Base-by-base conservation (phyloP, 495 filamentous ascomycete species). In the Aspergillus mulundensis region DNA sequence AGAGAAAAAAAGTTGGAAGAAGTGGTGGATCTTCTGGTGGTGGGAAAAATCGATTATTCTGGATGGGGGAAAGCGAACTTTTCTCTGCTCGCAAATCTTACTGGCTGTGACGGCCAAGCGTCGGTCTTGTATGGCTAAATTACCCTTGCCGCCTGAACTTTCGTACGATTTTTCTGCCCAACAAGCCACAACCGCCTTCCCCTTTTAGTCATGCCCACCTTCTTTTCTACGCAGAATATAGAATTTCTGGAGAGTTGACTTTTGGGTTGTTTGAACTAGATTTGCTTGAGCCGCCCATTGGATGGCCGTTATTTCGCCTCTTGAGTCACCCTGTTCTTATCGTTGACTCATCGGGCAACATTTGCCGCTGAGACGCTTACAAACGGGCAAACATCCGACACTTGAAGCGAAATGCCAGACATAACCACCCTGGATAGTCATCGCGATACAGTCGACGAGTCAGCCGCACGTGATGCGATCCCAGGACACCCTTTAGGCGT, bases 401-500 rank as follows among this genome's bases (percentile, higher is more conserved):
- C 21, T 28, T 28, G 14, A 30, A 7, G 24, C 28, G 25, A 61
- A 55, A 71, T 69, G 65, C 70, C 64, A 59, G 65, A 66, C 54
- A 70, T 71, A 57, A 67, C 67, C 58, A 68, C 49, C 11, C 28
- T 46, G 21, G 34, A 36, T 18, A 24, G 23, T 28, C 44, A 32
- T 25, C 21, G 25, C 28, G 19, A 44, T 15, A 58, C 66, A 45
- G 40, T 54, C 19, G 50, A 62, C 28, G 58, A 60, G 39, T 7
- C 44, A 14, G 11, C 47, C 12, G 57, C 30, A 21, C 45, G 53
- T 52, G 69, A 75, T 53, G 66, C 71, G 30, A 86, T 96, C 48
- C 87, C 88, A 15, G 75, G 77, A 40, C 94, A 98, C 76, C 93
- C 93, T 19, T 74, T 96, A 28, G 85, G 87, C 40, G 81, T 97